Evolutionary conservation across 1,284 basidiomycete genomes (phyloP).

Genomic region (Laetiporus sulphureus): DNA sequence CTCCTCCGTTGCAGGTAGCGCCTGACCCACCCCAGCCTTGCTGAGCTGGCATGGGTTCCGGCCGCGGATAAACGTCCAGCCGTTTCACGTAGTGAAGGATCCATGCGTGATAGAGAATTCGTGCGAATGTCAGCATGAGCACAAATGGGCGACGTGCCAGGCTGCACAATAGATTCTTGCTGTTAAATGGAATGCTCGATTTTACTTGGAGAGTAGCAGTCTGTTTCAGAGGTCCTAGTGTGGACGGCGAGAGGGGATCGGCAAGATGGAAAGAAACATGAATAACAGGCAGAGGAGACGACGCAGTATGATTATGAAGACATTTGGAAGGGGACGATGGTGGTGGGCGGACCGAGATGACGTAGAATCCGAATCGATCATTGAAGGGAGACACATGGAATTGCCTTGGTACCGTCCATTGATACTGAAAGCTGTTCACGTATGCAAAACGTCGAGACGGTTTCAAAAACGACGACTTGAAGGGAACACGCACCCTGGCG

Average conservation of each 20-base stretch:
- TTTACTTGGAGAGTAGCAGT: slow-evolving; percentile 36
- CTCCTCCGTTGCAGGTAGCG: slow-evolving; percentile 25
- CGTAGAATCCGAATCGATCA: slow-evolving; percentile 66
- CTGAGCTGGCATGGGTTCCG: slow-evolving; percentile 45
- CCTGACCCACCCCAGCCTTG: slow-evolving; percentile 11
- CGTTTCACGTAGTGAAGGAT: slow-evolving; percentile 60
- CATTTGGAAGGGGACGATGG: slow-evolving; percentile 32
- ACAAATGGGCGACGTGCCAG: slow-evolving; percentile 46
- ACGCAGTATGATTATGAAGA: slow-evolving; percentile 1
- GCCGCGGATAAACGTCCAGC: slow-evolving; percentile 57
- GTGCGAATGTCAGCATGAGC: slow-evolving; percentile 51
- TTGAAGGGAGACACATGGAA: slow-evolving; percentile 85
- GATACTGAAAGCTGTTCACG: slow-evolving; percentile 46
- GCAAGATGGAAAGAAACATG: slow-evolving; percentile 44
- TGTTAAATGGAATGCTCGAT: slow-evolving; percentile 35
- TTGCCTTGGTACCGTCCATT: slow-evolving; percentile 66
- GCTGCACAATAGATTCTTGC: slow-evolving; percentile 34
- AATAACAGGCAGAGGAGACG: slow-evolving; percentile 32
- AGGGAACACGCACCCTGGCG: slow-evolving; percentile 30
- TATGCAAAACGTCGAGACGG: background rate
- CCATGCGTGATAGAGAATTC: slow-evolving; percentile 65
- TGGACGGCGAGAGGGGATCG: slow-evolving; percentile 9
- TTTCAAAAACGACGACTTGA: background rate
- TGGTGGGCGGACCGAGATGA: slow-evolving; percentile 41
- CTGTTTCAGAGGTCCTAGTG: slow-evolving; percentile 40